Base-by-base conservation (phyloP, 1,284 basidiomycete genomes). In the Fistulina hepatica region DNA sequence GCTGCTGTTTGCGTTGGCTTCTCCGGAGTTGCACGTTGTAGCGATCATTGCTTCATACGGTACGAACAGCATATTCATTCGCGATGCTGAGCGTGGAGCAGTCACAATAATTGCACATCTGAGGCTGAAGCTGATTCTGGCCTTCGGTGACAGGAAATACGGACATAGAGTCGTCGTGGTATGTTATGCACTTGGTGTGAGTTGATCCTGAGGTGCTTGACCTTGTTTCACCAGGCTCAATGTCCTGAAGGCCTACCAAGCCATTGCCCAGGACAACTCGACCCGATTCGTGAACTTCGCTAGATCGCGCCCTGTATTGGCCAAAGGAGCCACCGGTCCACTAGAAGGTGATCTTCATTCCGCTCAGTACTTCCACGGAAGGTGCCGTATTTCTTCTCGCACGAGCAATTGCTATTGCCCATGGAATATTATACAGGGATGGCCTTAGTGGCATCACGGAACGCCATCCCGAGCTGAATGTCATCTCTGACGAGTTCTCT, bases 321-420 rank as follows among this genome's bases (percentile, higher is more conserved):
- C 71, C 1, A 58, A 69, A 34, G 91, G 90, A 4, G 69, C 76
- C 28, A 59, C 64, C n/a, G 67, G 66, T 0, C 94, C 94, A 4
- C 64, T 95, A 2, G 69, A 76, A 34, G 92, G 92, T 3, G 72
- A 75, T 19, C 57, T 75, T 22, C 81, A 88, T 48, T 80, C 74
- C 39, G 93, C 94, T 9, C 73, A 82, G 45, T 95, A 93, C 56
- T 94, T 97, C 51, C 81, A 85, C 49, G 81, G 82, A 49, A 73
- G 68, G 81, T 73, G 42, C 40, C 59, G 48, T 19, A 21, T n/a
- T 21, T 33, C n/a, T 37, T 26, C 43, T 57, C 59, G 4, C 12
- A 20, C 12, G 22, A 28, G 12, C 8, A n/a, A 10, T 9, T 41
- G 7, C 33, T 15, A 19, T 37, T 41, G 24, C 37, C 27, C 30